Evolutionary conservation across 257 asterid genomes (phyloP).

Genomic region (Jasminum sambac): DNA sequence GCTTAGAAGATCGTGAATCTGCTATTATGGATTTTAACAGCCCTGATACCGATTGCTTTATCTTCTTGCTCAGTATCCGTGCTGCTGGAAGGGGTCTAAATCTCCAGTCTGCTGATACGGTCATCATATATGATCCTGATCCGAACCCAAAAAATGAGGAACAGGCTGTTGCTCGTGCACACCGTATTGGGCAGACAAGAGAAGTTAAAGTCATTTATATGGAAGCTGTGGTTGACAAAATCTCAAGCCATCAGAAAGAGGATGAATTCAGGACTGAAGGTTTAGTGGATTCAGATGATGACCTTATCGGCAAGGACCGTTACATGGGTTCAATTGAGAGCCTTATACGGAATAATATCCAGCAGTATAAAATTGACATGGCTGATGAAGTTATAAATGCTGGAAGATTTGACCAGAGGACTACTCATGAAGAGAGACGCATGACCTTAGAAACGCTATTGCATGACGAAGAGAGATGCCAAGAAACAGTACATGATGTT

Average conservation of each 20-base stretch:
- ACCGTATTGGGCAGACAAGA: conserved; percentile 97
- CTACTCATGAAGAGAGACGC: conserved; percentile 98
- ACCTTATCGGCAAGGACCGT: conserved; percentile 94
- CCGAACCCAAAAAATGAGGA: conserved; percentile 99
- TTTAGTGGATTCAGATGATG: conserved; percentile 86
- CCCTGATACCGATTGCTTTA: conserved; percentile 89
- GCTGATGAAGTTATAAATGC: conserved; percentile 99
- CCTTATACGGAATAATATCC: conserved; percentile 92
- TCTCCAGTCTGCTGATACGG: conserved; percentile 98
- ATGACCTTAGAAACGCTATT: conserved; percentile 85
- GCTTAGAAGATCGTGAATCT: conserved; percentile 98
- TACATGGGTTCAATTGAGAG: conserved; percentile 95
- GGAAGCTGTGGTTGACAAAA: conserved; percentile 97
- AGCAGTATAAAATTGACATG: conserved; percentile 98
- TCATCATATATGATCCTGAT: conserved; percentile 97
- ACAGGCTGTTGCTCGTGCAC: conserved; percentile 99
- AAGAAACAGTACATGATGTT: conserved; percentile 91
- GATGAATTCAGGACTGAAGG: conserved; percentile 85
- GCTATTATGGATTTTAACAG: conserved; percentile 93
- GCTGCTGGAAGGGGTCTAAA: conserved; percentile 99
- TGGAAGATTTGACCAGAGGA: conserved; percentile 98
- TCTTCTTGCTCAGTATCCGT: conserved; percentile 97
- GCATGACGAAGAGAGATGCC: conserved; percentile 98
- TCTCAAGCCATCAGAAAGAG: conserved; percentile 90
- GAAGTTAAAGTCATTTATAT: conserved; percentile 96